phyloP scores from a whole-genome alignment of 2,329 filamentous ascomycete species.

The Aspergillus sp. region DNA sequence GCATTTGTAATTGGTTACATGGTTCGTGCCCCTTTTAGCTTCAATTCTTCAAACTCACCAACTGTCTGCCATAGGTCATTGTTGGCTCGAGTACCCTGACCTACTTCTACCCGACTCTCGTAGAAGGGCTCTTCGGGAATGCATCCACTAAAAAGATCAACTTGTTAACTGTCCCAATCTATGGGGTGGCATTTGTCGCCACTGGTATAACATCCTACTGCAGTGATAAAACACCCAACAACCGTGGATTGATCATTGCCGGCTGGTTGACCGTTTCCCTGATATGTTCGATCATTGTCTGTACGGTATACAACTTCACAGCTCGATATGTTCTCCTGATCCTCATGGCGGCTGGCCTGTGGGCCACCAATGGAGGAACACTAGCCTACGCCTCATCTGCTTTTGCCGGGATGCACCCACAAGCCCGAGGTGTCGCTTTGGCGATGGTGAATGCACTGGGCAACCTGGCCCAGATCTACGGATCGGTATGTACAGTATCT shows the following conservation, averaged over 20 bases:
- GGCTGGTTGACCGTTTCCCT: constrained; percentile 42
- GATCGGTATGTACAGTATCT: constrained; percentile 16
- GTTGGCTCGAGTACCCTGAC: constrained; percentile 31
- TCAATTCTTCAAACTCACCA: not conserved
- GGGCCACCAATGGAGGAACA: constrained; percentile 49
- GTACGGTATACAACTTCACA: constrained; percentile 46
- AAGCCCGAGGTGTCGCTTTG: constrained; percentile 48
- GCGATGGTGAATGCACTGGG: constrained; percentile 52
- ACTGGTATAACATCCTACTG: constrained; percentile 44
- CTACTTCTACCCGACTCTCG: constrained; percentile 26
- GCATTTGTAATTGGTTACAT: constrained; percentile 39
- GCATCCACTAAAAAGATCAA: constrained; percentile 21
- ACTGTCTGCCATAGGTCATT: constrained; percentile 17
- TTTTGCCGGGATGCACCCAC: constrained; percentile 47
- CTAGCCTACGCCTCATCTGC: constrained; percentile 50
- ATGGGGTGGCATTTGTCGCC: constrained; percentile 48
- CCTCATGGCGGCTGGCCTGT: constrained; percentile 52
- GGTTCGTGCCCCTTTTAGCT: constrained; percentile 2
- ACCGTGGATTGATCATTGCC: constrained; percentile 47
- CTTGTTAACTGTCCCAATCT: constrained; percentile 45
- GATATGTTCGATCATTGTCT: constrained; percentile 38
- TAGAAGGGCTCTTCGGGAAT: constrained; percentile 18
- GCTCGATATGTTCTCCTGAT: constrained; percentile 53
- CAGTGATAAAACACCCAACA: constrained; percentile 42
- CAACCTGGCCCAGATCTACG: constrained; percentile 54